Evolutionary conservation across 208 protist genomes (phyloP).

Genomic region (Leishmania major): DNA sequence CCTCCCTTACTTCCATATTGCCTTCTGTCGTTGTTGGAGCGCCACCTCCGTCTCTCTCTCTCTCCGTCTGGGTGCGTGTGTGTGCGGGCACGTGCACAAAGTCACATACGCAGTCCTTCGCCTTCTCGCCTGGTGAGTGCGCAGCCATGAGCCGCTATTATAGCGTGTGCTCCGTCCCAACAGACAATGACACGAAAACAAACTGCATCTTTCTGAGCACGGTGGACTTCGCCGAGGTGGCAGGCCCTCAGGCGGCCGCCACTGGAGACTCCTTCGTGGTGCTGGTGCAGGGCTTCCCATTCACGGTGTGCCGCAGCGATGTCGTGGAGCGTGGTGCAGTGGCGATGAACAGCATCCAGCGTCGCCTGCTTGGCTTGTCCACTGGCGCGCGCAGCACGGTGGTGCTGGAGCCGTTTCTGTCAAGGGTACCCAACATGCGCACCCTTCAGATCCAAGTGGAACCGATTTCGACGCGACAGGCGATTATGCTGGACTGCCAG

Average conservation of each 20-base stretch:
- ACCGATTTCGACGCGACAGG: slow-evolving; percentile 58
- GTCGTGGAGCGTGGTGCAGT: slow-evolving; percentile 48
- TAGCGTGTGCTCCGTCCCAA: slow-evolving; percentile 55
- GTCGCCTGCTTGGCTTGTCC: slow-evolving; percentile 61
- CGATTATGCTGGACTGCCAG: slow-evolving; percentile 64
- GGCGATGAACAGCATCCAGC: slow-evolving; percentile 84
- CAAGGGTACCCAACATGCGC: slow-evolving; percentile 34
- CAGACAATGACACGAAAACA: slow-evolving; percentile 62
- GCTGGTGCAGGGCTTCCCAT: slow-evolving; percentile 66
- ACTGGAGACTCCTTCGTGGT: slow-evolving; percentile 29
- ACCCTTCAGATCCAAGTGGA: slow-evolving; percentile 56
- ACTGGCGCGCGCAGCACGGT: slow-evolving; percentile 60
- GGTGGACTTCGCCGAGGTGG: slow-evolving; percentile 17
- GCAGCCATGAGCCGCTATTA: slow-evolving; percentile 30
- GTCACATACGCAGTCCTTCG: background rate
- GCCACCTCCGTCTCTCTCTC: background rate
- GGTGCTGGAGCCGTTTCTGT: slow-evolving; percentile 24
- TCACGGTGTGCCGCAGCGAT: slow-evolving; percentile 38
- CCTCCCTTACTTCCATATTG: background rate
- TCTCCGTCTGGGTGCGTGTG: background rate
- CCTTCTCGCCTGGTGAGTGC: background rate
- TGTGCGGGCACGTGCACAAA: background rate
- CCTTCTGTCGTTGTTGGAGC: background rate
- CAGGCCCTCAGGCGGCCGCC: slow-evolving; percentile 23
- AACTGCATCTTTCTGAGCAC: slow-evolving; percentile 73